Evolutionary conservation across 345 rosid species (phyloP), one percentile per base, ranked within the genome.

Genomic region (Kernera saxatilis): DNA sequence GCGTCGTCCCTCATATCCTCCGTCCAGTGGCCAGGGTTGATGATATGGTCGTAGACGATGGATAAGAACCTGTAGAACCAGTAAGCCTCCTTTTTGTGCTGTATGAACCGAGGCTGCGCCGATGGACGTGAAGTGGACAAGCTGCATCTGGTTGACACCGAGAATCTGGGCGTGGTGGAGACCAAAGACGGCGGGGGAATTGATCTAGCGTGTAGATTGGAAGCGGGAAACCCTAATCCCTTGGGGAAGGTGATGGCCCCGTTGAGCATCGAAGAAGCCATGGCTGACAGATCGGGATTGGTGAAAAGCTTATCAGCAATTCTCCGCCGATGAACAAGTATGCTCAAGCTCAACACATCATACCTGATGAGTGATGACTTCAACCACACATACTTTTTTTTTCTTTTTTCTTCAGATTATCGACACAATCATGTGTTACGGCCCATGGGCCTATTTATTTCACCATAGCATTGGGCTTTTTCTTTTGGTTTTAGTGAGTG

Each of bases 1-100:
- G 99, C 99, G 10, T 87, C 97, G 58, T 91, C 98, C 67, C 99
- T 81, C 99, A 94, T 94, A 73, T 89, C 98, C 84, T 94, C 98
- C 18, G 96, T 91, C 96, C 96, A 94, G 65, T 94, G 99, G 5
- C 90, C 90, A 0, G 98, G 98, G 81, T 91, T 91, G 61, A 91
- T 83, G 49, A 89, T 78, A 60, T 91, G 93, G 87, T 94, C 99
- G 78, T 94, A 94, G 18, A 87, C 92, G 49, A 94, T 94, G 27
- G 98, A 94, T 12, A 94, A 79, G 79, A 91, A 94, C 72, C 99
- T 85, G 78, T 94, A 94, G 82, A 94, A 94, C 99, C 93, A 89
- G 84, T 89, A 89, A 13, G 99, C 99, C 80, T 94, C 99, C 61
- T 86, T 90, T 75, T 94, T 94, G 89, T 94, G 98, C 70, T 94